Percentiles rank a stretch among this genome's conserved stretches.
Evolutionary conservation across 306 rosid species (phyloP).

Genomic region (Pterocarpus santalinus): DNA sequence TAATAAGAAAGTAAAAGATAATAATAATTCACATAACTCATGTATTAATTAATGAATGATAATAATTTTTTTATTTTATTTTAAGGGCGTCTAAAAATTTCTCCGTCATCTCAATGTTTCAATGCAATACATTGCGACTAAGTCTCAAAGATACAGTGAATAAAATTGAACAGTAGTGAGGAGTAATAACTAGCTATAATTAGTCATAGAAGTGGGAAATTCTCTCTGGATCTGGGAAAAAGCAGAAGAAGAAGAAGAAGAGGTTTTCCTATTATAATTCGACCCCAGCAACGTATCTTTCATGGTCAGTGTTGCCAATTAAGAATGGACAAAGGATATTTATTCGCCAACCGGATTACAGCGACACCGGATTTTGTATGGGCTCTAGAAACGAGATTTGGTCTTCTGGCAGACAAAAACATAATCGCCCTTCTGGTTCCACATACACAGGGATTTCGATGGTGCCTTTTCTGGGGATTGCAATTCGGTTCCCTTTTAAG

Average conservation of each 20-base stretch:
- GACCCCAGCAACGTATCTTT: slow-evolving; percentile 51
- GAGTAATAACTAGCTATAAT: too few relatives aligned
- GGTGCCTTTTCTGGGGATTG: slow-evolving; percentile 43
- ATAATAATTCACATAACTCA: too few relatives aligned
- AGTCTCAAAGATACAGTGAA: too few relatives aligned
- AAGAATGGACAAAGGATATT: slow-evolving; percentile 63
- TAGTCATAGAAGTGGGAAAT: background rate
- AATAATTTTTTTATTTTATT: too few relatives aligned
- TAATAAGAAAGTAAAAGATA: too few relatives aligned
- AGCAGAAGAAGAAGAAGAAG: background rate
- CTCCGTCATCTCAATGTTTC: too few relatives aligned
- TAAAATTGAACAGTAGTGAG: background rate
- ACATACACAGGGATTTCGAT: slow-evolving; percentile 39
- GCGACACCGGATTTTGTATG: slow-evolving; percentile 64
- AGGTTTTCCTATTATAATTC: background rate
- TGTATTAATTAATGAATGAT: too few relatives aligned
- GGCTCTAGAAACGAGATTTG: slow-evolving; percentile 34
- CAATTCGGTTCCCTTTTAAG: slow-evolving; percentile 36
- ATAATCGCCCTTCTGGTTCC: slow-evolving; percentile 52
- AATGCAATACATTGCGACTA: too few relatives aligned
- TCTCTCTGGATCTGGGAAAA: slow-evolving; percentile 13
- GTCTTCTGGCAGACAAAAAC: slow-evolving; percentile 36
- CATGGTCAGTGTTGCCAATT: slow-evolving; percentile 57
- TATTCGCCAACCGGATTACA: slow-evolving; percentile 66
- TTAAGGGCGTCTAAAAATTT: too few relatives aligned